Percentiles rank a stretch among this genome's conserved stretches.
Evolutionary conservation across 768 basidiomycete genomes (phyloP).

Genomic region (Mycena chlorophos): DNA sequence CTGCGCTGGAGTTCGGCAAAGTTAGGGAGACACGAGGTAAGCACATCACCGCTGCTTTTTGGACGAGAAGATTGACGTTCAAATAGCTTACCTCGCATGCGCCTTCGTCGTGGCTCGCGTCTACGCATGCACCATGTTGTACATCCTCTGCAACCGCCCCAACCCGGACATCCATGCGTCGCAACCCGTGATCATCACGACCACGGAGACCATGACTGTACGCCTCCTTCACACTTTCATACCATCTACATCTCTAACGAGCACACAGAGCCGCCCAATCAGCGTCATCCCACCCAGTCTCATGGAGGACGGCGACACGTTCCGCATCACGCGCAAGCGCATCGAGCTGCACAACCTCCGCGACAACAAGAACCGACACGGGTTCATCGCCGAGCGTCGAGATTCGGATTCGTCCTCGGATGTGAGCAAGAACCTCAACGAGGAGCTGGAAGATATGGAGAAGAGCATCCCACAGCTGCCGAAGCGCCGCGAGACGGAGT

Average conservation of each 20-base stretch:
- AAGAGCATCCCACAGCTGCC: not conserved
- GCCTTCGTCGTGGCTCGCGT: slow-evolving; percentile 10
- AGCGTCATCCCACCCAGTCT: no score
- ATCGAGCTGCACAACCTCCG: slow-evolving; percentile 4
- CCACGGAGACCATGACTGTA: not conserved
- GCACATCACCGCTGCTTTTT: not conserved
- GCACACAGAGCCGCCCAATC: not conserved
- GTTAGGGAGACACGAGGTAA: not conserved
- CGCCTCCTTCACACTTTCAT: not conserved
- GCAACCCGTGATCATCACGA: not conserved
- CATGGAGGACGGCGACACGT: slow-evolving; percentile 16
- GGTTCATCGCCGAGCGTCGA: not conserved
- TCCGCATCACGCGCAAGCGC: slow-evolving; percentile 11
- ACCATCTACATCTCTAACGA: not conserved
- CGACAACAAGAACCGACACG: not conserved
- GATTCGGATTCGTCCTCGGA: slow-evolving; percentile 12
- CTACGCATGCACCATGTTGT: slow-evolving; percentile 15
- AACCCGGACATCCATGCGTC: not conserved
- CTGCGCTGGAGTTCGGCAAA: not conserved
- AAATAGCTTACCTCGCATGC: slow-evolving; percentile 12
- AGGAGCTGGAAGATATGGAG: slow-evolving; percentile 10
- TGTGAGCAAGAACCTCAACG: slow-evolving; percentile 13
- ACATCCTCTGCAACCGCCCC: slow-evolving; percentile 5
- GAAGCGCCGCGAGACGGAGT: not conserved
- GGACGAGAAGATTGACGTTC: not conserved